Evolutionary conservation across 192 early-diverging fungal genomes (phyloP).

Genomic region (Umbelopsis sp.): DNA sequence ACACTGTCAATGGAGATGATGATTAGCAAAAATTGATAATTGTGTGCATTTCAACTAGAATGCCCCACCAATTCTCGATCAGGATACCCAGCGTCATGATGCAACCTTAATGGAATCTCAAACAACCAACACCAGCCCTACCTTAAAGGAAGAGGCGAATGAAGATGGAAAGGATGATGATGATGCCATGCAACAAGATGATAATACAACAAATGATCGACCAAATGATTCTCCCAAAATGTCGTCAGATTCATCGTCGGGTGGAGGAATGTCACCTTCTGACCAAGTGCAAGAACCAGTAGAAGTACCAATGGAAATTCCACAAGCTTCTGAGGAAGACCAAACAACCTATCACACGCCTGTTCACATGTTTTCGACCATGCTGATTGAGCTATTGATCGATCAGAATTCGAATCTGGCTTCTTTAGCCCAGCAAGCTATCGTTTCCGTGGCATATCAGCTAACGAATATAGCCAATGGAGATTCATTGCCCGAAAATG

Average conservation of each 20-base stretch:
- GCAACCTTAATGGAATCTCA: background rate
- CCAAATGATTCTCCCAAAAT: background rate
- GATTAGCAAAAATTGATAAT: no score
- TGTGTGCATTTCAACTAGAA: slow-evolving; percentile 1
- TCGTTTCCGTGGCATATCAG: slow-evolving; percentile 45
- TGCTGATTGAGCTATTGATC: slow-evolving; percentile 52
- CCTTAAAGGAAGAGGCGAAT: background rate
- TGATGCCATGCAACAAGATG: background rate
- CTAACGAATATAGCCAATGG: slow-evolving; percentile 30
- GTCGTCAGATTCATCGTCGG: background rate
- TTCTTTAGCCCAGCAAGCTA: slow-evolving; percentile 44
- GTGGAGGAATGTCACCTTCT: background rate
- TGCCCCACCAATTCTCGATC: slow-evolving; percentile 13
- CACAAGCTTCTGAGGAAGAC: background rate
- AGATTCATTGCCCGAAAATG: background rate
- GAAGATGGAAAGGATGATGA: background rate
- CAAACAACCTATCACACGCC: slow-evolving; percentile 31
- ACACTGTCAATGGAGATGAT: no score
- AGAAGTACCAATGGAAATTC: no score
- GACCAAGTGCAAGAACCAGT: no score
- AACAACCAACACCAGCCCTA: no score
- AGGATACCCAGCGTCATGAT: background rate
- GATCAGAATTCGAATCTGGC: slow-evolving; percentile 59
- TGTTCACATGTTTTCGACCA: slow-evolving; percentile 38
- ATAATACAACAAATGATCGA: background rate